A percentile compares a stretch with the other conserved stretches of the same genome.
phyloP scores from a whole-genome alignment of 2,329 filamentous ascomycete species.

The Cryphonectria japonica region DNA sequence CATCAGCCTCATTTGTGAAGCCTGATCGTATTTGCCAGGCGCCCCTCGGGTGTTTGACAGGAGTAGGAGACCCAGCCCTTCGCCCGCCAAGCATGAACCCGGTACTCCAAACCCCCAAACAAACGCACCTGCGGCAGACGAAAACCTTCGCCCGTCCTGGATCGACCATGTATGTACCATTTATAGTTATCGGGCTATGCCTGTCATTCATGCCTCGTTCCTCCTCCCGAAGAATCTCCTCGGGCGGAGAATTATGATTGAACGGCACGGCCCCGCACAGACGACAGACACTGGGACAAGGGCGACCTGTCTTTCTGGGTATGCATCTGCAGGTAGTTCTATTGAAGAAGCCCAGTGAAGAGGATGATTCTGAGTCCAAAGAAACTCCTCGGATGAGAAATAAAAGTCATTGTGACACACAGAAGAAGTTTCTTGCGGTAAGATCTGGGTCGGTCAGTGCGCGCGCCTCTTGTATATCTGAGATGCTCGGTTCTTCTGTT shows the following conservation, averaged over 20 bases:
- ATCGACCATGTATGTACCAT: neutral
- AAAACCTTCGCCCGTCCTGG: neutral
- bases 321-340: neutral
- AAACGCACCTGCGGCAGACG: neutral
- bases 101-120: neutral
- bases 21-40: neutral
- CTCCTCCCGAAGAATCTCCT: neutral
- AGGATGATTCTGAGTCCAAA: neutral
- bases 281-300: neutral
- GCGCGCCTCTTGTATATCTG: neutral
- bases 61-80: neutral
- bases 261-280: neutral
- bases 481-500: neutral
- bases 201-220: neutral
- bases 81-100: neutral
- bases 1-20: neutral
- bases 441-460: neutral
- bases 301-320: neutral
- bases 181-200: neutral
- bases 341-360: neutral
- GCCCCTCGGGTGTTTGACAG: neutral
- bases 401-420: neutral
- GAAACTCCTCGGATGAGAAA: neutral
- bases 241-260: neutral
- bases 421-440: neutral